Base-by-base conservation (phyloP, 495 filamentous ascomycete species). In the Lindgomyces ingoldianus region DNA sequence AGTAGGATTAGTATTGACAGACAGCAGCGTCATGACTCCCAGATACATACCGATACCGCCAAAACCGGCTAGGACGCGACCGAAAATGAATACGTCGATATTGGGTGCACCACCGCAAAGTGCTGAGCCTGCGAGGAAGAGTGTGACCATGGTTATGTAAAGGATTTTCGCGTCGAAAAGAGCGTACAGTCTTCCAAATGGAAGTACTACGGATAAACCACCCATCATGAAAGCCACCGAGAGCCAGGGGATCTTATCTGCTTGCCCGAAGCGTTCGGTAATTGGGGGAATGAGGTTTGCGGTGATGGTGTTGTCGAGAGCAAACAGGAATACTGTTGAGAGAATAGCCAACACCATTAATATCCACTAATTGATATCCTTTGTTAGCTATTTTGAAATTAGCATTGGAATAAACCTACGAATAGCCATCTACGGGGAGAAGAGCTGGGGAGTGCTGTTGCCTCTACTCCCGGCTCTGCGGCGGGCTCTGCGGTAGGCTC, bases 1-100 rank as follows among this genome's bases (percentile, higher is more conserved):
- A 2, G 18, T 56, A 21, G 21, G 18, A 3, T 25, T 25, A 12
- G 60, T 63, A 36, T 44, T 44, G 26, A 56, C 36, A 3, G 60
- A 63, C 25, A 63, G 27, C 18, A 63, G 16, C 4, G 51, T 63
- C 22, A 63, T 39, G 19, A 47, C 50, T 3, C 60, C 60, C 6
- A 63, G 22, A 47, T 63, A 63, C 33, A 63, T 63, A 16, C 60
- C 60, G 6, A 9, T 47, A 27, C 60, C 60, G 16, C 50, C 60
- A 8, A 39, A 11, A 4, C 60, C 60, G 18, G 19, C 27, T 2
- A 63, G 4, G 3, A 22, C 30, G 9, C 60, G 50, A 16, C 60
- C 60, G 2, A 63, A 26, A 36, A 63, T 63, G 27, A 63, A 10
- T 10, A 30, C 60, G 36, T 55, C 51, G 14, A 63, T 55, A 33